A percentile compares a stretch with the other conserved stretches of the same genome.
phyloP scores from a whole-genome alignment of 2,329 filamentous ascomycete genomes.

The Fusarium floridanum region DNA sequence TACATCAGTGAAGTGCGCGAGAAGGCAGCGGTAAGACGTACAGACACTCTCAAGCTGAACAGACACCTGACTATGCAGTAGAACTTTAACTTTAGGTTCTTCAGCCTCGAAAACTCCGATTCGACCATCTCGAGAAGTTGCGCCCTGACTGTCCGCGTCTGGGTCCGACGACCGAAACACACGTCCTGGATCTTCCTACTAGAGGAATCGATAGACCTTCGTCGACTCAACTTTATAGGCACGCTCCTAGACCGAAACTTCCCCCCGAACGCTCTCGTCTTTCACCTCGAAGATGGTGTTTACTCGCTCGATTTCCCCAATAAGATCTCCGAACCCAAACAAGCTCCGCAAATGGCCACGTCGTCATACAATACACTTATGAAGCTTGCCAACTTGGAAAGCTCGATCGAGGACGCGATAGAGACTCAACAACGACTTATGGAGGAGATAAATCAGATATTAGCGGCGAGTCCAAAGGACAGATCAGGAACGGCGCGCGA shows the following conservation, averaged over 20 bases:
- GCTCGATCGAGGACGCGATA: conserved; percentile 90
- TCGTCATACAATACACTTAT: conserved; percentile 91
- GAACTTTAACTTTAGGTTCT: conserved; percentile 91
- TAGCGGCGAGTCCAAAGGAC: conserved; percentile 58
- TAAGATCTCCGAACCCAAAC: conserved; percentile 63
- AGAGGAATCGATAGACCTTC: conserved; percentile 78
- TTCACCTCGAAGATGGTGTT: conserved; percentile 87
- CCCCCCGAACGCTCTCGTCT: conserved; percentile 84
- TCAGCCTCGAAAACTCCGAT: conserved; percentile 77
- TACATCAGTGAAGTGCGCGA: conserved; percentile 89
- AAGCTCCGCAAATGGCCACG: conserved; percentile 67
- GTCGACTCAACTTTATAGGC: conserved; percentile 82
- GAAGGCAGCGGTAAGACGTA: conserved; percentile 72
- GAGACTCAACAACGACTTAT: conserved; percentile 80
- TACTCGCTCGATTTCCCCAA: conserved; percentile 82
- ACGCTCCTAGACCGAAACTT: conserved; percentile 78
- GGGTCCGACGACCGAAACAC: conserved; percentile 71
- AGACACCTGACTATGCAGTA: conserved; percentile 42
- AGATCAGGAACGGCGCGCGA: conserved; percentile 64
- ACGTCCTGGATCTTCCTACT: conserved; percentile 73
- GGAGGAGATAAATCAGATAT: conserved; percentile 78
- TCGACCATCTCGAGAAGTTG: conserved; percentile 75
- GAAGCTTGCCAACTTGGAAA: conserved; percentile 88
- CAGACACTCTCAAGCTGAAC: background rate
- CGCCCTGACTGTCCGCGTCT: conserved; percentile 77